Percentiles rank a stretch among this genome's conserved stretches.
Conservation (phyloP, 371 early-diverging fungal genomes). For the Batrachochytrium dendrobatidis region DNA sequence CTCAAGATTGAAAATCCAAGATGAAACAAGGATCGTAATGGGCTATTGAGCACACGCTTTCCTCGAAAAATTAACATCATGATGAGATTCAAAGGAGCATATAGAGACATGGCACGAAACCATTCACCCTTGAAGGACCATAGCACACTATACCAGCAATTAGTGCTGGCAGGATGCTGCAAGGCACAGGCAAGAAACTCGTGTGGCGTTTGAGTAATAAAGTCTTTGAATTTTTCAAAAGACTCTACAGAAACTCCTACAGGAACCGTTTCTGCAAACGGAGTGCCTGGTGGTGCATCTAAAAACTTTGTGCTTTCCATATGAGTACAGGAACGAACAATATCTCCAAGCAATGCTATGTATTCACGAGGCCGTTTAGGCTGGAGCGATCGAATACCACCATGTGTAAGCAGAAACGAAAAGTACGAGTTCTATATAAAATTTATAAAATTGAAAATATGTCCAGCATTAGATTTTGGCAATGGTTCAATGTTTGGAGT, state of each 20-base stretch:
- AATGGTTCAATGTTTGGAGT: too few relatives aligned
- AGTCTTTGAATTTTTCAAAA: conserved; percentile 11
- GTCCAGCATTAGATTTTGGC: too few relatives aligned
- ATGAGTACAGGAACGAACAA: conserved; percentile 6
- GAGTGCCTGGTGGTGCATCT: conserved; percentile 4
- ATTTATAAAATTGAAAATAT: too few relatives aligned
- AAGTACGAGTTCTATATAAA: conserved; percentile 51
- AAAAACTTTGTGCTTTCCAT: conserved; percentile 12
- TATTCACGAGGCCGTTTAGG: conserved; percentile 16
- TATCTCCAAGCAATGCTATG: conserved; percentile 12
- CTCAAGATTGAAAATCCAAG: conserved; percentile 53
- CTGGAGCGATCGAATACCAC: conserved; percentile 36
- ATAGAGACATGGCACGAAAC: conserved; percentile 41
- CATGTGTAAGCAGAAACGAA: conserved; percentile 58
- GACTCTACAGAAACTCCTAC: conserved; percentile 8
- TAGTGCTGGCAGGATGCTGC: conserved; percentile 60
- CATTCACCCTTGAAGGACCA: conserved; percentile 42
- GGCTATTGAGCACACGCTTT: conserved; percentile 39
- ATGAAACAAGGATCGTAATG: conserved; percentile 18
- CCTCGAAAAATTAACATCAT: conserved; percentile 51
- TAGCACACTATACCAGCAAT: conserved; percentile 36
- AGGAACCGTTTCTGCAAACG: conserved; percentile 16
- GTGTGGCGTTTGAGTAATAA: conserved; percentile 43
- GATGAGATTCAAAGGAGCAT: conserved; percentile 60
- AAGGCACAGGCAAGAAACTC: conserved; percentile 61